These are phyloP conservation scores for Rhytidiadelphus loreus DNA, from an alignment of 225 moss, liverwort and hornwort genomes.

Conservation along the genomic window DNA sequence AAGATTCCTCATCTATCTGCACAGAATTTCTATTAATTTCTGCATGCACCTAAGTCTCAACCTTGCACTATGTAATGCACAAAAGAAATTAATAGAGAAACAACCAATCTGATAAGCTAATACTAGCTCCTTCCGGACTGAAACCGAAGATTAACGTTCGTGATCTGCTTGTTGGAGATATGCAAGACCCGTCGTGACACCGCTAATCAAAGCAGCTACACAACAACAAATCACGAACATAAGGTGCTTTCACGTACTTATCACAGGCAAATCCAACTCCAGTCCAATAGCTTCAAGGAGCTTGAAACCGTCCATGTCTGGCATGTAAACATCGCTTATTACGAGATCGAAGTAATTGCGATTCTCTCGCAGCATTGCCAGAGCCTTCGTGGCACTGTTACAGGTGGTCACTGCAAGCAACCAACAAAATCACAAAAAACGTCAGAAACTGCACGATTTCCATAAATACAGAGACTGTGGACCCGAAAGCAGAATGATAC, in stretches of 20 bases:
- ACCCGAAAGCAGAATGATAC: neutral
- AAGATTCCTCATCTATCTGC: neutral
- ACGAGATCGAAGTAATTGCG: conserved; percentile 72
- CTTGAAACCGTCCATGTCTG: conserved; percentile 98
- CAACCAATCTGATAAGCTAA: neutral
- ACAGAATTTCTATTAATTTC: neutral
- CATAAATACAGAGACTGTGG: neutral
- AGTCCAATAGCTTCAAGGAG: conserved; percentile 81
- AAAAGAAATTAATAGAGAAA: neutral
- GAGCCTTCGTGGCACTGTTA: conserved; percentile 56
- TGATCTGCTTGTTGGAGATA: neutral
- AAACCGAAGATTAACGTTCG: neutral
- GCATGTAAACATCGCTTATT: conserved; percentile 95
- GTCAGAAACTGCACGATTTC: neutral
- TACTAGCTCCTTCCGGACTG: neutral
- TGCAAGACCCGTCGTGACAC: neutral
- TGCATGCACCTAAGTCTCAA: neutral
- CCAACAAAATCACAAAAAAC: neutral
- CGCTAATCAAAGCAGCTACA: neutral
- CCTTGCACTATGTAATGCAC: neutral
- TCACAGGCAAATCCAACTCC: conserved; percentile 91
- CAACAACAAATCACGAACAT: neutral
- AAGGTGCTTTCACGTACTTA: conserved; percentile 53
- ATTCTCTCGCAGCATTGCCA: conserved; percentile 70
- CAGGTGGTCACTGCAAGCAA: conserved; percentile 77